Percentiles rank a stretch among this genome's conserved stretches.
phyloP scores from a whole-genome alignment of 2,329 filamentous ascomycete genomes.

The Trichoderma breve region DNA sequence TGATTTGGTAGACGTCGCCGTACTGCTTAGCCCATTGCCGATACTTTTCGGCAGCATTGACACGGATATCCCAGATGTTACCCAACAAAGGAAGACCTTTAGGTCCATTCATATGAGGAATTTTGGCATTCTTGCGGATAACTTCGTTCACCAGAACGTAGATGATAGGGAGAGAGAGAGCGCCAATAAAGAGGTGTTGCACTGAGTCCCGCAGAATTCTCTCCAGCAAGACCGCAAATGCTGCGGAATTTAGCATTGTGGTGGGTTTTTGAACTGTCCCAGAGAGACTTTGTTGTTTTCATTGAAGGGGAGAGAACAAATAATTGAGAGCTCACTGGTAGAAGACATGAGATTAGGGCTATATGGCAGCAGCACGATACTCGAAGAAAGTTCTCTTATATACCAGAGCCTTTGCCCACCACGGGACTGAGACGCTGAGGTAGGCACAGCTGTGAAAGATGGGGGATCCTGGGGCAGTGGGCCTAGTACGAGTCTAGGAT shows the following conservation, averaged over 20 bases:
- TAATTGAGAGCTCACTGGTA: not conserved
- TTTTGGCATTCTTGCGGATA: constrained; percentile 36
- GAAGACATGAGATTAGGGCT: not conserved
- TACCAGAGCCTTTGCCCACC: not conserved
- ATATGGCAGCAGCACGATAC: not conserved
- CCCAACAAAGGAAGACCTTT: constrained; percentile 52
- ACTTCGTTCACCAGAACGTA: not conserved
- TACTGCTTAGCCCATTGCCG: constrained; percentile 51
- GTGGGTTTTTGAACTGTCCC: not conserved
- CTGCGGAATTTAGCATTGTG: not conserved
- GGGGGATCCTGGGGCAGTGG: not conserved
- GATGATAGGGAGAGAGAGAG: not conserved
- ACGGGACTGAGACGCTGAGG: not conserved
- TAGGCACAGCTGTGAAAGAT: not conserved
- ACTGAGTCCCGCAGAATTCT: not conserved
- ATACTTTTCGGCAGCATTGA: constrained; percentile 57
- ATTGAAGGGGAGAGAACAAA: not conserved
- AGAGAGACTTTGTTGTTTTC: not conserved
- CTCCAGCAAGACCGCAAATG: not conserved
- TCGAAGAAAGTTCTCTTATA: not conserved
- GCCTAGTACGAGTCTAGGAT: not conserved
- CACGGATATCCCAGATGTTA: constrained; percentile 53
- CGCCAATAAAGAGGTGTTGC: not conserved
- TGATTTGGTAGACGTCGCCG: constrained; percentile 54
- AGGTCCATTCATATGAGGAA: constrained; percentile 48